Percentiles rank a stretch among this genome's conserved stretches.
phyloP scores from a whole-genome alignment of 2,329 filamentous ascomycete genomes.

The Arthrocladium fulminans region DNA sequence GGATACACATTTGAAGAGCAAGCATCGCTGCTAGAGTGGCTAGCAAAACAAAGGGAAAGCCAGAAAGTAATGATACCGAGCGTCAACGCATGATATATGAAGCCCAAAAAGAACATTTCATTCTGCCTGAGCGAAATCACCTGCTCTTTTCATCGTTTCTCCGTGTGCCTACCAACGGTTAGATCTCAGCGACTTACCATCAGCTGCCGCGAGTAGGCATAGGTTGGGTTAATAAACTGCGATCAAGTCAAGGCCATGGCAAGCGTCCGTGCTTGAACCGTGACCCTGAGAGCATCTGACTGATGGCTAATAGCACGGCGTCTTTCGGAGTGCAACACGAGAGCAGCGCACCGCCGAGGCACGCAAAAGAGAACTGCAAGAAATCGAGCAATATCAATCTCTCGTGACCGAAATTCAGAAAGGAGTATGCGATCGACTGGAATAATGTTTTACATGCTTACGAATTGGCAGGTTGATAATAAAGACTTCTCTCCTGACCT shows the following conservation, averaged over 20 bases:
- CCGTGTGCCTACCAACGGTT: neutral
- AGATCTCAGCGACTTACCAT: neutral
- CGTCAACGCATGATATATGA: neutral
- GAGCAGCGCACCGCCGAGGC: constrained; percentile 59
- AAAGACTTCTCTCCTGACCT: constrained; percentile 36
- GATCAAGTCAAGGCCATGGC: constrained; percentile 13
- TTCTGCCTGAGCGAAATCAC: neutral
- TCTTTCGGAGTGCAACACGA: constrained; percentile 57
- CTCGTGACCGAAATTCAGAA: constrained; percentile 59
- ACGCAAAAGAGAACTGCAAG: constrained; percentile 60
- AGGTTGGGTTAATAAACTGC: neutral
- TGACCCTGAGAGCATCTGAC: constrained; percentile 11
- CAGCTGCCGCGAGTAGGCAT: too few relatives aligned
- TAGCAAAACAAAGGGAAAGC: neutral
- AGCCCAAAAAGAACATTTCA: neutral
- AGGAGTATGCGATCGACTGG: constrained; percentile 43
- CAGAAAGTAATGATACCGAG: constrained; percentile 3
- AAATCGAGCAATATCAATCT: constrained; percentile 65
- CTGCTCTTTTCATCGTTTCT: neutral
- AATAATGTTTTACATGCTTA: constrained; percentile 4
- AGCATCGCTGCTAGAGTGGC: neutral
- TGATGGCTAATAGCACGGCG: constrained; percentile 59
- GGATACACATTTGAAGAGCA: neutral
- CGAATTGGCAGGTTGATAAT: constrained; percentile 28
- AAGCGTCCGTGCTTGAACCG: constrained; percentile 16